phyloP scores from a whole-genome alignment of 1,284 basidiomycete species.

The Tilletia indica region DNA sequence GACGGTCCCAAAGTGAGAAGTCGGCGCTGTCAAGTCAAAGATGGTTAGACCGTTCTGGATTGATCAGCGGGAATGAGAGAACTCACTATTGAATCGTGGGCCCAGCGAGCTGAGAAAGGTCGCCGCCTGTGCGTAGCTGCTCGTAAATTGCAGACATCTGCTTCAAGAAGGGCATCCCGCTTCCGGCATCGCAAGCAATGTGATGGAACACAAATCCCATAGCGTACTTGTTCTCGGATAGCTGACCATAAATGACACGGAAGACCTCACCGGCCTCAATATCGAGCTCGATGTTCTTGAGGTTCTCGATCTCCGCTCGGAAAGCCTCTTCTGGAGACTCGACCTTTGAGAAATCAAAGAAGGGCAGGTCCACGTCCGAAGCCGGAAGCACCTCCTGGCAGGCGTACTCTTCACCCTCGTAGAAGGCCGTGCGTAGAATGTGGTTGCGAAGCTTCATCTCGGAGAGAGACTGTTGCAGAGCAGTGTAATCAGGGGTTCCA shows the following conservation, averaged over 20 bases:
- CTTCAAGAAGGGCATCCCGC: background rate
- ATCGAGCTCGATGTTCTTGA: constrained; percentile 5
- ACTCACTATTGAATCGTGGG: background rate
- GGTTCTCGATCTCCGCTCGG: constrained; percentile 1
- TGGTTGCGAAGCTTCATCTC: constrained; percentile 2
- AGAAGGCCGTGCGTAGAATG: background rate
- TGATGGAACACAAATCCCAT: background rate
- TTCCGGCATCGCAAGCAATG: constrained; percentile 4
- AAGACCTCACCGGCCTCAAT: constrained; percentile 5
- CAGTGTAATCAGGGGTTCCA: background rate
- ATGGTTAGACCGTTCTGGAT: background rate
- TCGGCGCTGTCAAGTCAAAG: background rate
- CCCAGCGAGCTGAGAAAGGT: background rate
- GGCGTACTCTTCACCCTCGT: constrained; percentile 4
- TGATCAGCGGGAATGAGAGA: background rate
- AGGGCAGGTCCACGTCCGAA: background rate
- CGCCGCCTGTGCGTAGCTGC: background rate
- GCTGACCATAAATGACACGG: constrained; percentile 4
- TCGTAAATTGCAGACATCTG: constrained; percentile 2
- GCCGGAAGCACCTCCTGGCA: background rate
- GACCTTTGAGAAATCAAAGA: background rate
- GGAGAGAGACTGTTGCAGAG: background rate
- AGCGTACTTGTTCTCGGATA: background rate
- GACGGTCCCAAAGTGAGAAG: background rate
- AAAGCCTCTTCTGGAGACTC: background rate